Conservation (phyloP, 768 basidiomycete species). For the Suillus brevipes region DNA sequence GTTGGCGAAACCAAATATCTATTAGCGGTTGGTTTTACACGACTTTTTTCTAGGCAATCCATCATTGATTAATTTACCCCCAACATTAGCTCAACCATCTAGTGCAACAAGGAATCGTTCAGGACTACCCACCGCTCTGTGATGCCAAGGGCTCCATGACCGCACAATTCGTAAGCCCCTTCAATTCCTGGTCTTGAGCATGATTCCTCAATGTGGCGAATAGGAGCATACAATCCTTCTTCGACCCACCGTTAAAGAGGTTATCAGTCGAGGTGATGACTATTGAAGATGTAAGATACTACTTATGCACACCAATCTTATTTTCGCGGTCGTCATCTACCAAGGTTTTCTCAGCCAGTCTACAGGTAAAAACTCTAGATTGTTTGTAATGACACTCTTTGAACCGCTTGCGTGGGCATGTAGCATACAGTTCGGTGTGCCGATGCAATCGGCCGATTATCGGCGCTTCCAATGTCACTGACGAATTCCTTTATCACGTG, state of each 20-base stretch:
- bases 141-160: conserved; percentile 89
- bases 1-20: conserved; percentile 91
- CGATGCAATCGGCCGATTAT: neutral
- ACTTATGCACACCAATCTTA: neutral
- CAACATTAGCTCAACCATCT: conserved; percentile 76
- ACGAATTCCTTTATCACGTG: neutral
- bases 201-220: neutral
- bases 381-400: neutral
- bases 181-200: neutral
- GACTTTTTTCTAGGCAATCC: neutral
- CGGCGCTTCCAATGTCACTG: neutral
- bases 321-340: neutral
- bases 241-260: conserved; percentile 82
- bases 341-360: neutral
- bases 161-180: conserved; percentile 76
- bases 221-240: conserved; percentile 87
- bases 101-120: conserved; percentile 84
- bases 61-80: conserved; percentile 1
- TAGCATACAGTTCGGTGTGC: neutral
- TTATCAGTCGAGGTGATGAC: conserved; percentile 83
- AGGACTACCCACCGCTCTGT: conserved; percentile 89
- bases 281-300: conserved; percentile 43
- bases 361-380: neutral
- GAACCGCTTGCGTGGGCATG: neutral
- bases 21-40: conserved; percentile 61